Evolutionary conservation across 805 yeast genomes (phyloP), one percentile per base, ranked within the genome.

Genomic region (Zygosaccharomyces kombuchaensis): DNA sequence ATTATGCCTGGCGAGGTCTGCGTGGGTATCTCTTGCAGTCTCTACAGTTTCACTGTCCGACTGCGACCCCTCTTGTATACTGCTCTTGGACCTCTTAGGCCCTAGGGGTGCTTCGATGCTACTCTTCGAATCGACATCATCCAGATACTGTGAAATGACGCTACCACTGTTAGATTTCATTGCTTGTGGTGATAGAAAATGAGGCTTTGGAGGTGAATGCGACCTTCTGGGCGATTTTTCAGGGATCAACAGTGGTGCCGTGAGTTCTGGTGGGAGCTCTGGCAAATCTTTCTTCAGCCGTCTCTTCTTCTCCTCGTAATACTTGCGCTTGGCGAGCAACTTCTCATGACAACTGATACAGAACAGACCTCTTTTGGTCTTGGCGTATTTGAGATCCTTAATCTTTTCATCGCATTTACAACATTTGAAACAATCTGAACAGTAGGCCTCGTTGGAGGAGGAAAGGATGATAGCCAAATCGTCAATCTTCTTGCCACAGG

Each of bases 381-480:
- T 76, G 12, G 97, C 97, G 63, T 93, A 93, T 54, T 89, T 75
- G 53, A 90, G 70, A 66, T 91, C 96, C 59, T 85, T 95, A 50
- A 91, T 91, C 47, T 83, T 82, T 50, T 78, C 78, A 62, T 84
- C 82, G 70, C 99, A 91, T 55, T 87, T 82, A 41, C 91, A 79
- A 66, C 99, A 91, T 57, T 81, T 81, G 70, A 91, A 93, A 66
- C 99, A 91, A 40, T 75, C 74, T 7, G 95, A 80, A 65, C 98
- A 93, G 65, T 87, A 93, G 2, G 98, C 96, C 62, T 87, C 91
- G 57, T 93, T 95, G 21, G 96, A 96, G 1, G 98, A 89, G 1
- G 98, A 89, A 19, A 63, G 43, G 4, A 65, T 57, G 25, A 93
- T 90, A 10, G 99, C 98, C 71, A 88, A 74, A 63, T 91, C 96